Percentiles rank a stretch among this genome's conserved stretches.
These are phyloP conservation scores for Penicillium herquei DNA, from an alignment of 495 filamentous ascomycete species.

Conservation along the genomic window DNA sequence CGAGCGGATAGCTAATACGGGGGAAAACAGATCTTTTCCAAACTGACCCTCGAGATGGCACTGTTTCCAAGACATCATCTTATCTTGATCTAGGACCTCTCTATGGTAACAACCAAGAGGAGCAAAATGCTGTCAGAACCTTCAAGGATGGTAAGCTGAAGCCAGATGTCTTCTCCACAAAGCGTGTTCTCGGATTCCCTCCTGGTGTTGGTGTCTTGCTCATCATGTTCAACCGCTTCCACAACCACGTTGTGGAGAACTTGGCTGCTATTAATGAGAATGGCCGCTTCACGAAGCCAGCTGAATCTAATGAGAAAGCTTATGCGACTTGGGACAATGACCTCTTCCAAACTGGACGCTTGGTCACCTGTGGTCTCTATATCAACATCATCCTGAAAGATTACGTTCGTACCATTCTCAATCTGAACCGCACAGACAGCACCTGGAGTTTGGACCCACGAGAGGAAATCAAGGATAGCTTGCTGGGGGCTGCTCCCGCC, in stretches of 20 bases:
- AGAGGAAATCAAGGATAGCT: slow-evolving; percentile 45
- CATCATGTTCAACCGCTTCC: slow-evolving; percentile 74
- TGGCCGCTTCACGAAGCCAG: slow-evolving; percentile 52
- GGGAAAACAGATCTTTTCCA: slow-evolving; percentile 54
- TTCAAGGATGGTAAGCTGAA: slow-evolving; percentile 83
- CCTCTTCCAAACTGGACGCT: slow-evolving; percentile 71
- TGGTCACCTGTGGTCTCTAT: slow-evolving; percentile 75
- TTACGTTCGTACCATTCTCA: slow-evolving; percentile 79
- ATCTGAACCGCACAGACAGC: slow-evolving; percentile 68
- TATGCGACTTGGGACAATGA: slow-evolving; percentile 71
- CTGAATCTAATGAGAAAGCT: slow-evolving; percentile 47
- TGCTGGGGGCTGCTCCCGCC: slow-evolving; percentile 36
- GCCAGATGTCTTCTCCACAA: slow-evolving; percentile 77
- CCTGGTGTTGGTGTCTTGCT: slow-evolving; percentile 77
- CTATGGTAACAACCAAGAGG: slow-evolving; percentile 76
- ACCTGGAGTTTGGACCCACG: slow-evolving; percentile 77
- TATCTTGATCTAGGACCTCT: slow-evolving; percentile 84
- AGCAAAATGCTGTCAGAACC: slow-evolving; percentile 73
- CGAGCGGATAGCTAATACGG: not conserved
- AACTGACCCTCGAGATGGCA: slow-evolving; percentile 55
- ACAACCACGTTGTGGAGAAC: slow-evolving; percentile 68
- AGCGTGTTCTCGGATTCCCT: slow-evolving; percentile 75
- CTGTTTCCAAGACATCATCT: slow-evolving; percentile 71
- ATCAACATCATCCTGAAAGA: slow-evolving; percentile 76
- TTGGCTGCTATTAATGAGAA: slow-evolving; percentile 60